phyloP scores from a whole-genome alignment of 306 rosid genomes.

The Cicer judaicum region DNA sequence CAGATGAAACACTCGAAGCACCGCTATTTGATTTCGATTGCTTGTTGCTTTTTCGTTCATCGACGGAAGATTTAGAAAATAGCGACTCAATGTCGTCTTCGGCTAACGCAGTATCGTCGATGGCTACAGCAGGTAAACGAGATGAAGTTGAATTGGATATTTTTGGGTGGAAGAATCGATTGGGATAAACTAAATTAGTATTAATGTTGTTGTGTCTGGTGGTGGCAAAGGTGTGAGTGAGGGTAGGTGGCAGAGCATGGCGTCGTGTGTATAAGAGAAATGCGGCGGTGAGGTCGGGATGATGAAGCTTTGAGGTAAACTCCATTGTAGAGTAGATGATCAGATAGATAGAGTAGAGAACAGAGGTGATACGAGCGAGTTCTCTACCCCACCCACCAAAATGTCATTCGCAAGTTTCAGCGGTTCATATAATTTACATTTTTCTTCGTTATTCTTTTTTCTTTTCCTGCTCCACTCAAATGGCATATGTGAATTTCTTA shows the following conservation, averaged over 20 bases:
- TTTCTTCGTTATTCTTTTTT: too few relatives aligned
- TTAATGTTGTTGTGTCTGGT: not conserved
- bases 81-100: conserved; percentile 72
- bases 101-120: conserved; percentile 44
- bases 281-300: conserved; percentile 71
- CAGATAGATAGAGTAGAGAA: not conserved
- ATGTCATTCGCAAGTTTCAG: not conserved
- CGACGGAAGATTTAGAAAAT: conserved; percentile 57
- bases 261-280: conserved; percentile 55
- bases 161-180: conserved; percentile 40
- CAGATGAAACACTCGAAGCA: conserved; percentile 80
- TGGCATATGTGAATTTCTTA: too few relatives aligned
- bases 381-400: conserved; percentile 16
- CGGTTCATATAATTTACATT: not conserved
- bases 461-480: too few relatives aligned
- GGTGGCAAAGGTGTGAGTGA: conserved; percentile 37
- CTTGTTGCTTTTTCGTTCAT: conserved; percentile 50
- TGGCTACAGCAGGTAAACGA: conserved; percentile 58
- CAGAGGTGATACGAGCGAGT: not conserved
- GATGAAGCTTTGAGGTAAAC: conserved; percentile 67
- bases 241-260: conserved; percentile 44
- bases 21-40: conserved; percentile 59
- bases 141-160: conserved; percentile 26
- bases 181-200: conserved; percentile 43
- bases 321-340: conserved; percentile 54